Conservation (phyloP, 768 basidiomycete species). For the Mycena rebaudengoi region DNA sequence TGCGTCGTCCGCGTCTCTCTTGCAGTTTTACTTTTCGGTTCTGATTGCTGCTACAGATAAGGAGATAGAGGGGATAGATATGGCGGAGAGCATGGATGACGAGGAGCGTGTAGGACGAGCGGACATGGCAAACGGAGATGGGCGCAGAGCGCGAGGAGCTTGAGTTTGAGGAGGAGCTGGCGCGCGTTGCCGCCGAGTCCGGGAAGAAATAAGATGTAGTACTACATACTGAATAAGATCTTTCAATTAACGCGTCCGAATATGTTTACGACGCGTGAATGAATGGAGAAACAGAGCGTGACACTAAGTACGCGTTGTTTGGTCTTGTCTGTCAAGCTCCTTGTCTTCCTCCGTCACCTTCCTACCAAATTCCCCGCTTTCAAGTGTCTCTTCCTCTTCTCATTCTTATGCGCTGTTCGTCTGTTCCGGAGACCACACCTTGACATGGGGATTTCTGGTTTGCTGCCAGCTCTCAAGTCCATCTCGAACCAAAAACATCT, state of each 20-base stretch:
- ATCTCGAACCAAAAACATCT: conserved; percentile 84
- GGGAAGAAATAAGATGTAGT: too few relatives aligned
- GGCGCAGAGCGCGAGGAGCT: conserved; percentile 5
- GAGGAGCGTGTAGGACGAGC: conserved; percentile 14
- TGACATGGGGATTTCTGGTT: conserved; percentile 92
- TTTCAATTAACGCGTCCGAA: too few relatives aligned
- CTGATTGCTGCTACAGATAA: conserved; percentile 18
- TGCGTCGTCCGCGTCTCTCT: neutral
- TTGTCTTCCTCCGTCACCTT: too few relatives aligned
- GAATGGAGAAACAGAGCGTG: too few relatives aligned
- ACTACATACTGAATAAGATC: too few relatives aligned
- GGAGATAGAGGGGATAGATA: conserved; percentile 30
- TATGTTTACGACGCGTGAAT: too few relatives aligned
- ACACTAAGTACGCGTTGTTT: too few relatives aligned
- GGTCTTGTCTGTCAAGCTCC: too few relatives aligned
- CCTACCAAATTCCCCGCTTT: too few relatives aligned
- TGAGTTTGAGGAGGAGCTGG: conserved; percentile 13
- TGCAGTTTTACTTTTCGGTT: neutral
- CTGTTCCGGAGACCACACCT: too few relatives aligned
- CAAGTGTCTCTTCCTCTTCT: too few relatives aligned
- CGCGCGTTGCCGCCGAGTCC: neutral
- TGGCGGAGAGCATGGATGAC: conserved; percentile 26
- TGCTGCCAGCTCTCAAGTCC: conserved; percentile 89
- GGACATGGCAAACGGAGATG: conserved; percentile 20
- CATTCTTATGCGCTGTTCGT: too few relatives aligned